Evolutionary conservation across 148 eudicot genomes (phyloP), one percentile per base, ranked within the genome.

Genomic region (Camellia sinensis): DNA sequence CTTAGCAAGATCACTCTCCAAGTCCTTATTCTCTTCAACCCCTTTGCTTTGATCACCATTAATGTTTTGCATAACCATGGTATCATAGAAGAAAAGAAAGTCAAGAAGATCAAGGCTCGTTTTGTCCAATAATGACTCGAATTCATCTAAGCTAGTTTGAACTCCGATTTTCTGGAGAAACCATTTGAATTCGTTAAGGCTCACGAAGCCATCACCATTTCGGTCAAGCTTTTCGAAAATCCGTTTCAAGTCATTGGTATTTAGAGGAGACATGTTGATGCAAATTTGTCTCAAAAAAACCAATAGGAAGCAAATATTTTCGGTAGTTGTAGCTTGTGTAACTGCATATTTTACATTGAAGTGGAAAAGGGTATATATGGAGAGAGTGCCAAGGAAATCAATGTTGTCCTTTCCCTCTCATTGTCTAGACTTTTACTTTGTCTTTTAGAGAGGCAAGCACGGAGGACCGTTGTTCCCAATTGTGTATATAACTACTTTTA

Each of bases 201-300:
- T 91, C 78, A 91, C 78, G 0, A 80, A 75, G 7, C 95, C 91
- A 59, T 91, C 91, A 0, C 83, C 77, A 73, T 91, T 85, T 72
- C 73, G 76, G 82, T 91, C 92, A 2, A 91, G 90, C 18, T 87
- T 84, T 7, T 80, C 68, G 78, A 91, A 91, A 37, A 91, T 86
- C 21, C 83, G 78, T 44, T 84, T 80, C n/a, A 86, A 61, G 67
- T 89, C 90, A 0, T 60, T 53, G n/a, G 76, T n/a, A 75, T 71
- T 82, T 22, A 84, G 80, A 71, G 74, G 78, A 84, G 83, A 75
- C 90, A 85, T 83, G 78, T 67, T 77, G 73, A 52, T 80, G 56
- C 52, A 73, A 19, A 21, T 63, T 21, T 44, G 18, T 10, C 17
- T 29, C 37, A 29, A 57, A 57, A 57, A 14, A 14, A 57, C n/a